Conservation (phyloP, 495 filamentous ascomycete genomes). For the Tuber melanosporum region DNA sequence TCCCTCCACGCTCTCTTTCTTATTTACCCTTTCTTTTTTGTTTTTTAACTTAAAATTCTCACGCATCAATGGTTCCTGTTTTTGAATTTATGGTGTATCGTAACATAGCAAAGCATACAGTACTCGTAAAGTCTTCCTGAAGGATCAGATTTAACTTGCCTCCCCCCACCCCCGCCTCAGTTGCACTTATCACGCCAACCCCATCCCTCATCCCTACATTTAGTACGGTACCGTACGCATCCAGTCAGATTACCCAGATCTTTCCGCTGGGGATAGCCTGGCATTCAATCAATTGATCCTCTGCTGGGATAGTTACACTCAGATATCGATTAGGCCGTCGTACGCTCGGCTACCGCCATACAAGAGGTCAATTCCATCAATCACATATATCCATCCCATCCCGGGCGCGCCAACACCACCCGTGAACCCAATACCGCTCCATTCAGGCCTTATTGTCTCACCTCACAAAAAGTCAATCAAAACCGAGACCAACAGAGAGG, state of each 20-base stretch:
- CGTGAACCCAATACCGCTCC: slow-evolving; percentile 37
- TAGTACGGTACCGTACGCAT: slow-evolving; percentile 20
- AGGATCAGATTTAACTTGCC: slow-evolving; percentile 23
- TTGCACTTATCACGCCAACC: slow-evolving; percentile 27
- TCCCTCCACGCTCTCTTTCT: not conserved
- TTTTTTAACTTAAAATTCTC: not conserved
- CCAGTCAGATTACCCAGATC: slow-evolving; percentile 29
- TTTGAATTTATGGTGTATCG: not conserved
- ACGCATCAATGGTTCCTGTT: slow-evolving; percentile 1
- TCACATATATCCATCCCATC: slow-evolving; percentile 27
- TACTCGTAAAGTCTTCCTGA: slow-evolving; percentile 8
- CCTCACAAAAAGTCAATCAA: slow-evolving; percentile 34
- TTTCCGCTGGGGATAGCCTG: slow-evolving; percentile 16
- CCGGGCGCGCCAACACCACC: slow-evolving; percentile 35
- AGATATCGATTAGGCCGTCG: slow-evolving; percentile 36
- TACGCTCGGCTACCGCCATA: slow-evolving; percentile 36
- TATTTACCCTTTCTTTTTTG: not conserved
- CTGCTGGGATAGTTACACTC: slow-evolving; percentile 31
- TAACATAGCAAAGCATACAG: not conserved
- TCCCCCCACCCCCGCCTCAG: slow-evolving; percentile 14
- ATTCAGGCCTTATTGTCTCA: slow-evolving; percentile 37
- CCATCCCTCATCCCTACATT: slow-evolving; percentile 20
- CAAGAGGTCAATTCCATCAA: slow-evolving; percentile 27
- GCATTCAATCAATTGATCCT: slow-evolving; percentile 33
- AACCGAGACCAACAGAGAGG: slow-evolving; percentile 36